Evolutionary conservation across 306 rosid genomes (phyloP).

Genomic region (Trifolium subterraneum): DNA sequence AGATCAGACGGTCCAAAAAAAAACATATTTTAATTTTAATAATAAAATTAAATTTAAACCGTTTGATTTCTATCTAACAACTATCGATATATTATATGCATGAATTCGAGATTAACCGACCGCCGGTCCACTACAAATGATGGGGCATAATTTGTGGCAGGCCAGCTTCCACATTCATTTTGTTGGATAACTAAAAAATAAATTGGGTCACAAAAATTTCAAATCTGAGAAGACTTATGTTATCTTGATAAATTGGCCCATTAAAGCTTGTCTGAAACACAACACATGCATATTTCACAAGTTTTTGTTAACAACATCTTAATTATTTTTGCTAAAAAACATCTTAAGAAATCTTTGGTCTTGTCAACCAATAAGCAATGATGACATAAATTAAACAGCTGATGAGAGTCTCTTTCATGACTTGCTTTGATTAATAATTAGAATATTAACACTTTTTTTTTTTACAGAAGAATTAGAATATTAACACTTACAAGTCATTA

Average conservation of each 20-base stretch:
- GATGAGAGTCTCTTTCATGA: conserved; percentile 54
- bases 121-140: neutral
- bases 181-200: neutral
- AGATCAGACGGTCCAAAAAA: too few relatives aligned
- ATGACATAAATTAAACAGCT: conserved; percentile 58
- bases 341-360: conserved; percentile 60
- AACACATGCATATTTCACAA: conserved; percentile 77
- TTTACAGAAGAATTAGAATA: conserved; percentile 52
- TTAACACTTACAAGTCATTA: conserved; percentile 49
- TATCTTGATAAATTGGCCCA: conserved; percentile 70
- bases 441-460: conserved; percentile 59
- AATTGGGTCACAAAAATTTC: conserved; percentile 16
- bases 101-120: too few relatives aligned
- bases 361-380: conserved; percentile 50
- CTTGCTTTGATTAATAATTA: too few relatives aligned
- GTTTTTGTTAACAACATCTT: conserved; percentile 56
- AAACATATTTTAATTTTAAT: too few relatives aligned
- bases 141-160: conserved; percentile 47
- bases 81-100: too few relatives aligned
- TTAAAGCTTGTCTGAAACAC: conserved; percentile 63
- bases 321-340: conserved; percentile 47
- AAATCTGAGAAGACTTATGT: conserved; percentile 60
- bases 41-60: too few relatives aligned
- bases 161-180: conserved; percentile 56
- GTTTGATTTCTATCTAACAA: too few relatives aligned